phyloP scores from a whole-genome alignment of 2,329 filamentous ascomycete species.

The Aspergillus sojae region DNA sequence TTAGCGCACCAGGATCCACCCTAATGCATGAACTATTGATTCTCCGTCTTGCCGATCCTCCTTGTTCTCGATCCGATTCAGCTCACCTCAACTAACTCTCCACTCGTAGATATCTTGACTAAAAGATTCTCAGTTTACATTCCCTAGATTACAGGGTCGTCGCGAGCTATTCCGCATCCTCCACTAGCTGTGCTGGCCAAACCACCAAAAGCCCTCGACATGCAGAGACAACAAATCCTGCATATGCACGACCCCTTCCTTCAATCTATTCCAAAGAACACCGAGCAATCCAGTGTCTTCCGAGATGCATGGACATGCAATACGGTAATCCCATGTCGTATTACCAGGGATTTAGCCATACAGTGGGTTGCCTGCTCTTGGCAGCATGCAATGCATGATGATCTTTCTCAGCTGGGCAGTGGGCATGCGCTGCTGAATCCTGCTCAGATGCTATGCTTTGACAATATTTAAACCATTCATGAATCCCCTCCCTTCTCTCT shows the following conservation, averaged over 20 bases:
- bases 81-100: background rate
- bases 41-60: conserved; percentile 11
- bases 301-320: background rate
- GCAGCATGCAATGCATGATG: background rate
- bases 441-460: background rate
- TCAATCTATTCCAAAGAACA: background rate
- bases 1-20: conserved; percentile 5
- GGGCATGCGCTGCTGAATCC: background rate
- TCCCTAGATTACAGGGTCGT: background rate
- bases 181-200: background rate
- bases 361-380: background rate
- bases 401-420: background rate
- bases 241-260: conserved; percentile 5
- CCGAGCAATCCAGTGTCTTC: background rate
- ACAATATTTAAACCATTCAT: background rate
- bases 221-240: conserved; percentile 7
- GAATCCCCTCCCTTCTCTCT: background rate
- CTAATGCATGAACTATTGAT: conserved; percentile 13
- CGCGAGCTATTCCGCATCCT: background rate
- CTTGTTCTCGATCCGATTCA: background rate
- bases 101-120: background rate
- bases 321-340: background rate
- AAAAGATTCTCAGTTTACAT: background rate
- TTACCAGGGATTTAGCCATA: background rate
- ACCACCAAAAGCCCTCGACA: background rate